Base-by-base conservation (phyloP, 2,329 filamentous ascomycete genomes). In the Sclerotinia spermophila region DNA sequence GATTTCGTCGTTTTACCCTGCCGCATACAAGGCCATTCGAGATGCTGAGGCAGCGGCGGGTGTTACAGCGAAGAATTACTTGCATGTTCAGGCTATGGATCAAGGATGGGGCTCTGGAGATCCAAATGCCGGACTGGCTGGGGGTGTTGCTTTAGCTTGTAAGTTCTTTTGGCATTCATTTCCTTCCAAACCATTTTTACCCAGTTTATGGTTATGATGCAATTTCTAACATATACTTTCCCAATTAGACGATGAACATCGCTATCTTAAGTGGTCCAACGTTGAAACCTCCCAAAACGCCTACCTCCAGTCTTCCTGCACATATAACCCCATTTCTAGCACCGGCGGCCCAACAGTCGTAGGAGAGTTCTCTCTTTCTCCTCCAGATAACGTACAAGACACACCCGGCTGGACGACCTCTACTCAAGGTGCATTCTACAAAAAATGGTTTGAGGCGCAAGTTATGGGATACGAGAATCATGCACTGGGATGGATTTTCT, bases 351-450 rank as follows among this genome's bases (percentile, higher is more conserved):
- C 85, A 5, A 82, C 84, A 21, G 81, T 89, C 38, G 82, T 90
- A 2, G 87, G 87, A 44, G 88, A 90, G 77, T 90, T 86, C 83
- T 84, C 83, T 56, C 77, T 90, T 11, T 82, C 82, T 53, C 83
- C 86, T 1, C 83, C 85, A 15, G 82, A 84, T 72, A 77, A 83
- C 27, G 79, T 86, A 11, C 80, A 88, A 76, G 80, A 78, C 75
- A 82, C 76, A 1, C 71, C 76, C 3, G 83, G 81, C 38, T 88
- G 82, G 82, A 75, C 82, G 73, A 79, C 80, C 15, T 76, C 75
- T 17, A 78, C 76, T 24, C 81, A 82, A 45, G 75, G 77, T 68
- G 79, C 77, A 2, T 90, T 88, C 78, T 90, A 90, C 77, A 79
- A 74, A 61, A 79, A 82, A 59, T 90, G 84, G 82, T 90, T 86